Evolutionary conservation across 192 early-diverging fungal genomes (phyloP), one percentile per base, ranked within the genome.

Genomic region (Chytriomyces confervae): DNA sequence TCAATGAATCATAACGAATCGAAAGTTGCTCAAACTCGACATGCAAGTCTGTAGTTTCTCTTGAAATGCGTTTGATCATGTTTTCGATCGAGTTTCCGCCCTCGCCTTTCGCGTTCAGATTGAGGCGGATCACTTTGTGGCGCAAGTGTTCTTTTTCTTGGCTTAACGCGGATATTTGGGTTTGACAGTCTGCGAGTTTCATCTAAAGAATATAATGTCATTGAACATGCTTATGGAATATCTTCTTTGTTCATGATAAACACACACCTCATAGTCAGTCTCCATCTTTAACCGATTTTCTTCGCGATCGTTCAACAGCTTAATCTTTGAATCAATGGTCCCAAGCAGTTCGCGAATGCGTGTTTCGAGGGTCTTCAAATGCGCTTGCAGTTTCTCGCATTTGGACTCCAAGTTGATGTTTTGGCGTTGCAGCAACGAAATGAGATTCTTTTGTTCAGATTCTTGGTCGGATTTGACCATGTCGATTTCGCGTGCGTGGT

Each of bases 41-140:
- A 11, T 82, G 82, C 36, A 90, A 66, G 44, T 85, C 79, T 24
- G 79, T 75, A 1, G 87, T 88, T 81, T 90, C 89, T 66, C 86
- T 66, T 18, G 83, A 80, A 5, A 90, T 85, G 7, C 89, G 76
- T 77, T 90, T 90, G 44, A 90, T 72, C 84, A 90, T 90, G 79
- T 89, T 90, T 66, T 88, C 88, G 20, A 90, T 83, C 5, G 87
- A 82, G 75, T 90, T 89, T 57, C 85, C 88, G 43, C 87, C 89
- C 57, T 90, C 88, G 7, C 89, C 89, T 60, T 85, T 87, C 4
- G 88, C 88, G 79, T 88, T 82, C 64, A 90, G 67, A 20, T 87
- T 86, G 66, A 90, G 76, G 7, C 89, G 83, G 75, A 90, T 90
- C 5, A 90, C 86, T 74, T 90, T 90, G 76, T 90, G 87, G n/a